Evolutionary conservation across 2,329 filamentous ascomycete species (phyloP), one percentile per base, ranked within the genome.

Genomic region (Phialocephala subalpina): DNA sequence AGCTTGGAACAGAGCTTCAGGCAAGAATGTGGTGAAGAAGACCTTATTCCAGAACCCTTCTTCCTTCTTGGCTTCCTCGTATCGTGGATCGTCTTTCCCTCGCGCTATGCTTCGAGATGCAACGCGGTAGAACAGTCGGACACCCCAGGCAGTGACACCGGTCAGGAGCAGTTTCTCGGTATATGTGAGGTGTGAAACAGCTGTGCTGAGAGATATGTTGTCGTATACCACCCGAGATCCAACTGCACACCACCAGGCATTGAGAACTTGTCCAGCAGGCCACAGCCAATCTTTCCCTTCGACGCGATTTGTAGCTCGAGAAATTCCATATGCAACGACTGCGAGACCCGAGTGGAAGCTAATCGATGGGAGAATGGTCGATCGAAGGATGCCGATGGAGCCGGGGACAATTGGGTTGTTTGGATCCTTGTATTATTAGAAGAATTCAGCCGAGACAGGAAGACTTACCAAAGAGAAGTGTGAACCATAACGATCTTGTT

Each of bases 281-380:
- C 66, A 68, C 18, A 66, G 22, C 33, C 62, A 33, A 18, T 68
- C 66, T 61, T 68, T 68, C 1, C 61, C 5, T 29, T 68, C 66
- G 7, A 68, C 56, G 29, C 66, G 38, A 38, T 68, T 58, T 29
- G 66, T 63, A 16, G 63, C 40, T 16, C 66, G 66, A 11, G 66
- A 61, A 3, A 49, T 40, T 22, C 52, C 58, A 11, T 68, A 68
- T 1, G 64, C 58, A 20, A 63, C 35, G 22, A 68, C 42, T 7
- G 66, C 58, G 2, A 68, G 58, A 2, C 60, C 59, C 38, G 66
- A 61, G 12, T 66, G 65, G n/a, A 59, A 59, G 11, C 56, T 61
- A 53, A 68, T 12, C 7, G 66, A 62, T 33, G 66, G 66, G 11
- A 68, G 66, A 2, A 68, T 59, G 40, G 60, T 60, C 0, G 60